A percentile compares a stretch with the other conserved stretches of the same genome.
Conservation (phyloP, 371 early-diverging fungal genomes). For the Haplosporangium sp. region DNA sequence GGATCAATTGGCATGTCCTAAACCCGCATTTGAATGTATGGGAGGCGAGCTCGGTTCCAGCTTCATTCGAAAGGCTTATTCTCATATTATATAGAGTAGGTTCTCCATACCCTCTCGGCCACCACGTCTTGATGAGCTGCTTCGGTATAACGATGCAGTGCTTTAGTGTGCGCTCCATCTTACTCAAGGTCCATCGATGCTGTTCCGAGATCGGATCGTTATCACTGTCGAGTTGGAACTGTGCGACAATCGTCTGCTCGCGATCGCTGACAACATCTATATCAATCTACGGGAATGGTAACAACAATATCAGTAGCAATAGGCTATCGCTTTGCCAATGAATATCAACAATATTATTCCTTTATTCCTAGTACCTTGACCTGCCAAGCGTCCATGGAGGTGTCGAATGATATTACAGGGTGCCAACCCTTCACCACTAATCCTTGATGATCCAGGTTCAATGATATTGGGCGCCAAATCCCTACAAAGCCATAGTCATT, state of each 20-base stretch:
- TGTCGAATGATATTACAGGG: background rate
- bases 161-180: background rate
- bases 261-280: background rate
- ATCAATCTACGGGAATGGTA: background rate
- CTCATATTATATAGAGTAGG: constrained; percentile 51
- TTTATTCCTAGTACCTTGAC: constrained; percentile 12
- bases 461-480: constrained; percentile 45
- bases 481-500: constrained; percentile 8
- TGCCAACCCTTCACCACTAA: constrained; percentile 26
- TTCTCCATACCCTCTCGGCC: constrained; percentile 58
- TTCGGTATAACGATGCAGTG: constrained; percentile 1
- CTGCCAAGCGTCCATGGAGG: constrained; percentile 7
- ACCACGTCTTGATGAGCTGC: constrained; percentile 48
- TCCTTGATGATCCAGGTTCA: constrained; percentile 19
- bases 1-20: constrained; percentile 33
- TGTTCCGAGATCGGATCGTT: constrained; percentile 3
- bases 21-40: constrained; percentile 30
- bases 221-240: background rate
- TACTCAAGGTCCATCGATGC: background rate
- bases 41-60: constrained; percentile 8
- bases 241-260: background rate
- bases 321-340: no score
- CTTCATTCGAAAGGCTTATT: constrained; percentile 28
- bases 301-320: background rate
- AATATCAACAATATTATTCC: no score